These are phyloP conservation scores for Solanum tarijense DNA, from an alignment of 257 asterid species.

Conservation along the genomic window DNA sequence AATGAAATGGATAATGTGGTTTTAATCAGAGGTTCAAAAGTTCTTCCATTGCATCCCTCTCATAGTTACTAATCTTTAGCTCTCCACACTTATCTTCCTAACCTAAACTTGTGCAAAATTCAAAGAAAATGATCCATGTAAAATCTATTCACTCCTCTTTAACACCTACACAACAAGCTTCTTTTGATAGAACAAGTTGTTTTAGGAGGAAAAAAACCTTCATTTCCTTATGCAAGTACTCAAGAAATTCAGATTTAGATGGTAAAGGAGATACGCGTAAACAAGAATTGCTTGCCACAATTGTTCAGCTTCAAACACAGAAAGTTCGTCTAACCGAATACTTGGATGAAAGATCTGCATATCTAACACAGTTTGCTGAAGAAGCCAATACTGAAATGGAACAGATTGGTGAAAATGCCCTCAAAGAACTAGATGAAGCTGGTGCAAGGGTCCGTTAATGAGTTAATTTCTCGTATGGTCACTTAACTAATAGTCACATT, in stretches of 20 bases:
- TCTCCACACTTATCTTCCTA: not conserved
- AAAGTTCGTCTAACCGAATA: slow-evolving; percentile 71
- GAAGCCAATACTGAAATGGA: slow-evolving; percentile 85
- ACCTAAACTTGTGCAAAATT: not conserved
- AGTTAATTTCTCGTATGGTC: not conserved
- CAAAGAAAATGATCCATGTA: slow-evolving; percentile 44
- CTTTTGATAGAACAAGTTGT: slow-evolving; percentile 20
- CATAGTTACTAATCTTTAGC: not conserved
- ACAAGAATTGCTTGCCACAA: slow-evolving; percentile 77
- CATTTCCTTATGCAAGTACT: slow-evolving; percentile 26
- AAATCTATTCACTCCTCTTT: slow-evolving; percentile 51
- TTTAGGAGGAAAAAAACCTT: slow-evolving; percentile 22
- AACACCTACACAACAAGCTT: slow-evolving; percentile 20
- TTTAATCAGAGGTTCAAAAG: slow-evolving; percentile 35
- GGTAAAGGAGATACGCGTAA: slow-evolving; percentile 40
- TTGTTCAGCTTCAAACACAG: slow-evolving; percentile 81
- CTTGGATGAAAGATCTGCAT: slow-evolving; percentile 72
- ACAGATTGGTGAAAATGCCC: slow-evolving; percentile 80
- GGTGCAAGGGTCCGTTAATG: slow-evolving; percentile 47
- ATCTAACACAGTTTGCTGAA: slow-evolving; percentile 72
- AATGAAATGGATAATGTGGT: not conserved
- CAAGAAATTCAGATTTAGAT: slow-evolving; percentile 34
- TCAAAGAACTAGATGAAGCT: slow-evolving; percentile 75
- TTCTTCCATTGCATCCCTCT: not conserved
- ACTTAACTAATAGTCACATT: not conserved